phyloP scores from a whole-genome alignment of 148 eudicot genomes.

The Spergularia marina region DNA sequence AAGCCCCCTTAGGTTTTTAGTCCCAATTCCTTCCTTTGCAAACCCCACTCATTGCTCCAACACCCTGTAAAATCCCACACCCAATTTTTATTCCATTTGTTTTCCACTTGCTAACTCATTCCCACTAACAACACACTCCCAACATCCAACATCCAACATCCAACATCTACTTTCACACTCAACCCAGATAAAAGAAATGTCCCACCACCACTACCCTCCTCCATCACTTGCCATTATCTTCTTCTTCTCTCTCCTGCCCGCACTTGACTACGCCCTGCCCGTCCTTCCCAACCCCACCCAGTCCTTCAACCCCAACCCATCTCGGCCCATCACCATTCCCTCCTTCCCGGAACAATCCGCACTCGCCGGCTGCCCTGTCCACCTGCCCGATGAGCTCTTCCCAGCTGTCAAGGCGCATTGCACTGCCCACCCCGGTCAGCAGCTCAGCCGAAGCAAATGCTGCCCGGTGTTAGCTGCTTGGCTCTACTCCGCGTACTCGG shows the following conservation, averaged over 20 bases:
- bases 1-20: too few relatives aligned
- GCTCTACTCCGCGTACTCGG: constrained; percentile 72
- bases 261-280: constrained; percentile 28
- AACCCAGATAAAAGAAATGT: background rate
- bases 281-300: constrained; percentile 37
- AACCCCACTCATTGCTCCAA: too few relatives aligned
- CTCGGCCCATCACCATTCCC: constrained; percentile 52
- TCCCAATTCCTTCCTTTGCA: too few relatives aligned
- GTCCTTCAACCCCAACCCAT: constrained; percentile 33
- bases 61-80: too few relatives aligned
- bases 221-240: background rate
- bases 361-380: constrained; percentile 50
- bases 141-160: background rate
- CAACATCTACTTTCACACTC: background rate
- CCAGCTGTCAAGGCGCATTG: constrained; percentile 50
- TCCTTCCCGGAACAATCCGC: constrained; percentile 81
- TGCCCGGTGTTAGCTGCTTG: constrained; percentile 87
- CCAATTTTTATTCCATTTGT: background rate
- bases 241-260: constrained; percentile 31
- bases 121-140: background rate
- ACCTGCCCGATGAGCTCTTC: constrained; percentile 59
- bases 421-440: constrained; percentile 10
- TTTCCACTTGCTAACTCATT: background rate
- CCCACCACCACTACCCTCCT: constrained; percentile 9
- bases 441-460: constrained; percentile 48